Percentiles rank a stretch among this genome's conserved stretches.
phyloP scores from a whole-genome alignment of 495 filamentous ascomycete species.

The Penicillium mononematosum region DNA sequence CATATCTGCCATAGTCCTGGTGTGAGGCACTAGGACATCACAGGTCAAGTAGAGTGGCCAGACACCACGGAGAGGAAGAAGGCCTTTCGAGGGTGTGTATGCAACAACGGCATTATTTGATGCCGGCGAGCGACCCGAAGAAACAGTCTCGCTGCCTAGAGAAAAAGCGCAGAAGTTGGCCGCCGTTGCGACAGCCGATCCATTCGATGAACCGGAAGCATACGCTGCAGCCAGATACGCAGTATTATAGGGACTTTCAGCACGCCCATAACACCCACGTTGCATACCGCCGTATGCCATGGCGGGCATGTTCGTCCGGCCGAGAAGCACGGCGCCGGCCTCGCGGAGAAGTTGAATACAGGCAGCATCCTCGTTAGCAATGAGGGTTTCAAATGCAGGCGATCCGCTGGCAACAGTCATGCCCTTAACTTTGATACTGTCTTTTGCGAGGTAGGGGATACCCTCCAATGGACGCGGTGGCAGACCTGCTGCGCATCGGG shows the following conservation, averaged over 20 bases:
- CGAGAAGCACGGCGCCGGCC: slow-evolving; percentile 65
- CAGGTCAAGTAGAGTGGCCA: slow-evolving; percentile 41
- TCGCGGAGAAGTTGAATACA: slow-evolving; percentile 58
- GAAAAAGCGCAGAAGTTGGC: slow-evolving; percentile 40
- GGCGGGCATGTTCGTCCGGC: slow-evolving; percentile 46
- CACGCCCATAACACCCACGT: slow-evolving; percentile 37
- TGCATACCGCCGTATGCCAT: slow-evolving; percentile 46
- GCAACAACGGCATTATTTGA: slow-evolving; percentile 40
- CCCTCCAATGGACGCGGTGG: slow-evolving; percentile 58
- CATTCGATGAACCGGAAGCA: slow-evolving; percentile 40
- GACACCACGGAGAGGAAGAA: slow-evolving; percentile 36
- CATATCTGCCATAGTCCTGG: slow-evolving; percentile 33
- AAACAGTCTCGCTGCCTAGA: slow-evolving; percentile 40
- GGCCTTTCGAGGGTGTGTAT: slow-evolving; percentile 39
- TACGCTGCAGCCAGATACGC: slow-evolving; percentile 37
- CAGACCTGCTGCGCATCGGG: slow-evolving; percentile 27
- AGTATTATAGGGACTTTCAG: slow-evolving; percentile 37
- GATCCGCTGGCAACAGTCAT: slow-evolving; percentile 56
- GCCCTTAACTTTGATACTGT: slow-evolving; percentile 69
- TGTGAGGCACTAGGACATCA: slow-evolving; percentile 40
- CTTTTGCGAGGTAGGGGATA: slow-evolving; percentile 71
- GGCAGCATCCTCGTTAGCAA: slow-evolving; percentile 63
- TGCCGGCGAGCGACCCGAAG: slow-evolving; percentile 39
- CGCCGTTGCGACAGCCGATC: slow-evolving; percentile 38
- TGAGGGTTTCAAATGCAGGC: slow-evolving; percentile 56